These are phyloP conservation scores for Gynandropsis gynandra DNA, from an alignment of 345 rosid species.

Conservation along the genomic window DNA sequence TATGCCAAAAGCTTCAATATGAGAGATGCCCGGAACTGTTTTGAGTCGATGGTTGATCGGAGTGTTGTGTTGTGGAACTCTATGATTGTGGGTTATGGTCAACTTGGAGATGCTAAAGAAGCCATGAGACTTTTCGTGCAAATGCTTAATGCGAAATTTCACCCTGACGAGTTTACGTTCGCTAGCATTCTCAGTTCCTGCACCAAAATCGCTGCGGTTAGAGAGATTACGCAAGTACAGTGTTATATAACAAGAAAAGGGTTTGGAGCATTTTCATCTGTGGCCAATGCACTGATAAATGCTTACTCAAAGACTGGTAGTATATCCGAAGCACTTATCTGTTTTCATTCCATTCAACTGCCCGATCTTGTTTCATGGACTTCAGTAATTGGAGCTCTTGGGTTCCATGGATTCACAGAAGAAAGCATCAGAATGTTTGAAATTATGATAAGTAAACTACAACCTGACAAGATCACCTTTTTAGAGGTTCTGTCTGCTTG, in stretches of 20 bases:
- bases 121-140: constrained; percentile 42
- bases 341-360: constrained; percentile 35
- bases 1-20: constrained; percentile 42
- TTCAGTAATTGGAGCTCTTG: constrained; percentile 50
- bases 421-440: constrained; percentile 41
- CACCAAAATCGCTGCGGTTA: constrained; percentile 28
- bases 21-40: constrained; percentile 40
- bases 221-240: constrained; percentile 48
- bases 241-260: constrained; percentile 40
- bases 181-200: constrained; percentile 57
- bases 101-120: constrained; percentile 37
- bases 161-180: constrained; percentile 55
- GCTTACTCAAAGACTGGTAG: constrained; percentile 55
- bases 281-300: constrained; percentile 47
- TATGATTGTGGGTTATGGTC: constrained; percentile 56
- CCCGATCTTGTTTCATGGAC: constrained; percentile 67
- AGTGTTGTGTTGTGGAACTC: constrained; percentile 67
- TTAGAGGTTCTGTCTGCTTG: constrained; percentile 62
- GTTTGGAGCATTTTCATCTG: constrained; percentile 31
- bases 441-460: constrained; percentile 38
- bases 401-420: constrained; percentile 47
- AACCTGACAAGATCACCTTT: constrained; percentile 55
- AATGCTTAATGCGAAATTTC: constrained; percentile 36
- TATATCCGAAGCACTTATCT: constrained; percentile 37
- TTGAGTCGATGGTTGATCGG: constrained; percentile 44